Base-by-base conservation (phyloP, 2,329 filamentous ascomycete species). In the Aspergillus udagawae region DNA sequence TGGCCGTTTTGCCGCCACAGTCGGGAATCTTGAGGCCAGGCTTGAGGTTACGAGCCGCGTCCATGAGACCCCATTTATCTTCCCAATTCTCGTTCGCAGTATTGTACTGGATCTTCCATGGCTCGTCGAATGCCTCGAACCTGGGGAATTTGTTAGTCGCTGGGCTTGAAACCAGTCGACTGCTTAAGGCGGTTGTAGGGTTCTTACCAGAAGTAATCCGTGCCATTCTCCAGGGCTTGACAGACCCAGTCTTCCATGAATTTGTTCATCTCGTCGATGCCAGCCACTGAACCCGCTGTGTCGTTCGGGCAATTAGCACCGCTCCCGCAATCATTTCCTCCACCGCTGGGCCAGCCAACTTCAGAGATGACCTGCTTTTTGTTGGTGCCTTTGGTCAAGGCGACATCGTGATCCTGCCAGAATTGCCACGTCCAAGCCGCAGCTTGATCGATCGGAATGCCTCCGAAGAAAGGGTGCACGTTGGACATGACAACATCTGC, bases 51-150 rank as follows among this genome's bases (percentile, higher is more conserved):
- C 93, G 85, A 67, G 91, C 82, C 3, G 91, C 83, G 66, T 95
- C 91, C 85, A 97, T 87, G 14, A 97, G 77, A 9, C 94, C 93
- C 93, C 93, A 97, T 72, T 96, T 89, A 71, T 96, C 91, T 78
- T 97, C 93, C 92, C 92, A 97, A 53, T 89, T 82, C 77, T 93
- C 80, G 44, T 81, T 65, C 56, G 75, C 75, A 4, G 79, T 79
- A 72, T 97, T 88, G 77, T 86, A 96, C 20, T 74, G 69, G 55
- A 88, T 79, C 78, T 97, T 97, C 93, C 93, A 97, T 2, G 92
- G 92, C 80, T 97, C 93, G 71, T 97, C 93, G 71, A 97, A 97
- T 9, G 92, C 91, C 70, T 92, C 90, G 72, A 97, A 97, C 85
- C 84, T 85, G 58, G 12, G 7, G 20, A 10, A 23, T 28, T 35